Evolutionary conservation across 2,329 filamentous ascomycete species (phyloP).

Genomic region (Lecanosticta acicola): DNA sequence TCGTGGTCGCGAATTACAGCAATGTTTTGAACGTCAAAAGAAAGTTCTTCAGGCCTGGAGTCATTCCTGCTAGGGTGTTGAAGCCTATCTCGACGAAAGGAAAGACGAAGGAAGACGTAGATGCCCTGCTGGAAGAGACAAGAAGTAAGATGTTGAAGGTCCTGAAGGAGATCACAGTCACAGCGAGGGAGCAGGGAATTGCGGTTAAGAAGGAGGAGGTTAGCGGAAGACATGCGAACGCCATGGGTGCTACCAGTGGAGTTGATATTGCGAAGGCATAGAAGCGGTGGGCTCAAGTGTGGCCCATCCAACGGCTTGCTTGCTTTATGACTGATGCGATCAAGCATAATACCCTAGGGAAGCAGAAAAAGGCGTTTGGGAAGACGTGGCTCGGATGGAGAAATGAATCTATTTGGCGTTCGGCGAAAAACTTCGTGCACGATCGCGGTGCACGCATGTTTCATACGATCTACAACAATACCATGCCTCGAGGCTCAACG

Average conservation of each 20-base stretch:
- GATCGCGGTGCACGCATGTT: not conserved
- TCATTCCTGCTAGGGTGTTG: conserved; percentile 64
- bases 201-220: conserved; percentile 13
- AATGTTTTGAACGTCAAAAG: conserved; percentile 44
- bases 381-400: not conserved
- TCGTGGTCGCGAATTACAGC: conserved; percentile 52
- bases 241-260: conserved; percentile 12
- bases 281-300: not conserved
- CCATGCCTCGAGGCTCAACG: not conserved
- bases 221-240: conserved; percentile 11
- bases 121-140: conserved; percentile 62
- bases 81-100: conserved; percentile 72
- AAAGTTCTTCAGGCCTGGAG: conserved; percentile 38
- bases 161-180: conserved; percentile 38
- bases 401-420: not conserved
- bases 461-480: not conserved
- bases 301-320: not conserved
- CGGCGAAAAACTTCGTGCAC: not conserved
- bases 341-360: not conserved
- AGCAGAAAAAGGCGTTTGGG: not conserved
- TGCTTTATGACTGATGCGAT: not conserved
- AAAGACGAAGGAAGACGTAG: conserved; percentile 70
- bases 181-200: conserved; percentile 25
- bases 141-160: conserved; percentile 69
- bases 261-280: conserved; percentile 12